phyloP scores from a whole-genome alignment of 2,329 filamentous ascomycete species.

The Chrysoporthe puriensis region DNA sequence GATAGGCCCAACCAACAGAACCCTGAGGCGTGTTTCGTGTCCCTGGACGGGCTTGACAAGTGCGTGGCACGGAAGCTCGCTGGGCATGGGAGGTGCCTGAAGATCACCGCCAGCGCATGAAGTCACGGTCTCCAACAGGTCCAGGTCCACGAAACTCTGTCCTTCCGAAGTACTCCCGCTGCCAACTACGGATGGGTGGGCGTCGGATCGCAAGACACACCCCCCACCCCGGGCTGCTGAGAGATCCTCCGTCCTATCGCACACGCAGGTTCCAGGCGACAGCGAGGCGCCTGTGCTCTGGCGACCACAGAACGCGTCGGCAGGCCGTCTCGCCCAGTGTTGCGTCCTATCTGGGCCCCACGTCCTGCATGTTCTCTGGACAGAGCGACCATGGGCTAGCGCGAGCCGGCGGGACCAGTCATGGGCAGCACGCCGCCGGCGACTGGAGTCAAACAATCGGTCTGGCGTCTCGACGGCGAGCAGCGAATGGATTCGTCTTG shows the following conservation, averaged over 20 bases:
- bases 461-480: constrained; percentile 19
- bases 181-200: background rate
- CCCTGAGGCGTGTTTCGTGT: constrained; percentile 22
- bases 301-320: constrained; percentile 12
- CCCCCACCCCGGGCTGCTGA: background rate
- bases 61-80: constrained; percentile 20
- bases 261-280: background rate
- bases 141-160: background rate
- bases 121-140: constrained; percentile 10
- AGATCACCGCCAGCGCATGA: constrained; percentile 26
- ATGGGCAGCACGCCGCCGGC: background rate
- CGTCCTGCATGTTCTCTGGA: constrained; percentile 21
- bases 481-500: constrained; percentile 26
- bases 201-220: background rate
- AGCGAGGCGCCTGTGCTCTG: constrained; percentile 20
- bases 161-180: constrained; percentile 10
- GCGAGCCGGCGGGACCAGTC: constrained; percentile 19
- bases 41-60: constrained; percentile 13
- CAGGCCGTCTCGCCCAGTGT: constrained; percentile 10
- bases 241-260: constrained; percentile 2
- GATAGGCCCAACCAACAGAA: constrained; percentile 3
- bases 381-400: constrained; percentile 16
- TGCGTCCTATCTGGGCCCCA: constrained; percentile 15
- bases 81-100: constrained; percentile 28
- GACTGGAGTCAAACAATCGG: constrained; percentile 16